Evolutionary conservation across 306 rosid genomes (phyloP).

Genomic region (Abrus precatorius): DNA sequence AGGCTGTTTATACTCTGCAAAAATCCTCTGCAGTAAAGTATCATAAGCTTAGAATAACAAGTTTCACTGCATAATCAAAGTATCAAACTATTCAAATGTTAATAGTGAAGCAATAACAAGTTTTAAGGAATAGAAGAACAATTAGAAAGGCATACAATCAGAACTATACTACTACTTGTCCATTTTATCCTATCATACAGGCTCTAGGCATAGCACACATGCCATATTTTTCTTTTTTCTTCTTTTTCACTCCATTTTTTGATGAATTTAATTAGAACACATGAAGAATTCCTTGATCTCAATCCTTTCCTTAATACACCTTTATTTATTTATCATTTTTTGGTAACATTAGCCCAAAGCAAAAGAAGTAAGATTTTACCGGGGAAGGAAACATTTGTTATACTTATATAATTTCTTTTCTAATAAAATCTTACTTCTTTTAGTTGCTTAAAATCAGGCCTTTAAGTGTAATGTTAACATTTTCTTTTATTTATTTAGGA

Average conservation of each 20-base stretch:
- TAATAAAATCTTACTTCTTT: too few species aligned
- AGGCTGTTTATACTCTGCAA: conserved; percentile 71
- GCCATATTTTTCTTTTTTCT: neutral
- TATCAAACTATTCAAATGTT: neutral
- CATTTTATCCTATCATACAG: neutral
- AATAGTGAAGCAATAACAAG: neutral
- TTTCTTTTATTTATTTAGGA: too few species aligned
- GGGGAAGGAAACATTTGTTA: too few species aligned
- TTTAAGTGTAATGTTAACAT: too few species aligned
- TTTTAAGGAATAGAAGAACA: conserved; percentile 21
- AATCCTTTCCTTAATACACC: neutral
- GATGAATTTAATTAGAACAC: neutral
- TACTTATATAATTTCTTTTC: too few species aligned
- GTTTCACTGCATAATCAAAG: neutral
- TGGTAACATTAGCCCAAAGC: neutral
- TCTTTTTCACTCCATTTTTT: neutral
- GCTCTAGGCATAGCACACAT: neutral
- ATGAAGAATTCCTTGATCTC: neutral
- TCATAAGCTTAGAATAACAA: conserved; percentile 16
- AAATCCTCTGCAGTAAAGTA: conserved; percentile 71
- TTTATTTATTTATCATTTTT: neutral
- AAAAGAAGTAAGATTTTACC: too few species aligned
- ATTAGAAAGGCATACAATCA: neutral
- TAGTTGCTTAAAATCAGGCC: too few species aligned
- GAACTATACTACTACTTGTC: neutral